phyloP scores from a whole-genome alignment of 208 protist species.

The Leishmania lainsoni region DNA sequence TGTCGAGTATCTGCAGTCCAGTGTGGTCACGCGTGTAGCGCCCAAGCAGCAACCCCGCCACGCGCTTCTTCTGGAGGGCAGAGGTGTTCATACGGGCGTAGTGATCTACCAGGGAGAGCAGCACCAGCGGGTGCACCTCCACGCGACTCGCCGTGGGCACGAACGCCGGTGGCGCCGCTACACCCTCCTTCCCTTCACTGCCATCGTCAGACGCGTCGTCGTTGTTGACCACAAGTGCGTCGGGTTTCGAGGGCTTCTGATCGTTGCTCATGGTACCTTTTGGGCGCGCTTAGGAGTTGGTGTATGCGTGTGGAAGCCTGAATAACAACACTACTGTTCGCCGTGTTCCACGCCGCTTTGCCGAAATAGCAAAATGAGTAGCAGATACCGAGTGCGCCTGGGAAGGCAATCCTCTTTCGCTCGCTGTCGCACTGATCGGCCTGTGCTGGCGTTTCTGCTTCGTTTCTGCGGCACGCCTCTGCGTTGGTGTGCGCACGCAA shows the following conservation, averaged over 20 bases:
- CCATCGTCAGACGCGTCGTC: conserved; percentile 30
- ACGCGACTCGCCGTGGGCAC: conserved; percentile 80
- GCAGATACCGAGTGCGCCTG: no score
- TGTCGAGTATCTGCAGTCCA: conserved; percentile 78
- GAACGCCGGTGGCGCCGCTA: conserved; percentile 27
- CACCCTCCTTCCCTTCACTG: conserved; percentile 26
- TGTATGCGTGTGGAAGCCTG: background rate
- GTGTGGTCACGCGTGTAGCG: conserved; percentile 56
- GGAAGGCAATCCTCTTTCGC: background rate
- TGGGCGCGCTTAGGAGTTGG: background rate
- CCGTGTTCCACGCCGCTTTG: background rate
- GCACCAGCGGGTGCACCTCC: conserved; percentile 98
- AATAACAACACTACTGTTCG: background rate
- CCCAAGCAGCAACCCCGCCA: conserved; percentile 98
- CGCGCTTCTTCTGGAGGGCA: conserved; percentile 92
- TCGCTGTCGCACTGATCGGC: background rate
- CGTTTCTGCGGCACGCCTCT: background rate
- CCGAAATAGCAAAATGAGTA: background rate
- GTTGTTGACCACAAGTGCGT: conserved; percentile 13
- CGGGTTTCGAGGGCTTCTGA: conserved; percentile 10
- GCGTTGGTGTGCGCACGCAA: conserved; percentile 5
- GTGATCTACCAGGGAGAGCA: conserved; percentile 99
- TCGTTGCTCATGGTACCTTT: conserved; percentile 10
- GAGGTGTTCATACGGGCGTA: conserved; percentile 97
- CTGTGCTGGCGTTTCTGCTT: background rate